Conservation (phyloP, 352 stramenopile genomes). For the Phytophthora crassamura region DNA sequence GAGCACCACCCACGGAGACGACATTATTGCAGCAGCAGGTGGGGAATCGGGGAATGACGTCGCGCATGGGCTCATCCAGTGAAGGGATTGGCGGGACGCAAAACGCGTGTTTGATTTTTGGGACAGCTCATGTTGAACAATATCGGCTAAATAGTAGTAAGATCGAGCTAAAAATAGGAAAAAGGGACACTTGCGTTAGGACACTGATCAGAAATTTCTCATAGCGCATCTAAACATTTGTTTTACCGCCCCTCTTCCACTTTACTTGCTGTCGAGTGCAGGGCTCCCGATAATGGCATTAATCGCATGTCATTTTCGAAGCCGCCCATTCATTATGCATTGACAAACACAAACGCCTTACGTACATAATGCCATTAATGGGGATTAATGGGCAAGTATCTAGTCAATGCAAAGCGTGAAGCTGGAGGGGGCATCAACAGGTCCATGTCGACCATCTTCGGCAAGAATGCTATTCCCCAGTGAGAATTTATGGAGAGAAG, state of each 20-base stretch:
- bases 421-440: too few species aligned
- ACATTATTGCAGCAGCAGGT: slow-evolving; percentile 1
- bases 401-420: too few species aligned
- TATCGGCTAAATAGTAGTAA: background rate
- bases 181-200: slow-evolving; percentile 1
- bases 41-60: slow-evolving; percentile 28
- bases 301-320: too few species aligned
- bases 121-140: slow-evolving; percentile 10
- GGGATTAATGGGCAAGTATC: too few species aligned
- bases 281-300: too few species aligned
- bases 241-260: background rate
- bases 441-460: too few species aligned
- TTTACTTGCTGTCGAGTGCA: too few species aligned
- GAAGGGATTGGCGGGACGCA: slow-evolving; percentile 29
- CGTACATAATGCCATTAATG: too few species aligned
- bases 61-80: slow-evolving; percentile 23
- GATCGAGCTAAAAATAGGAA: background rate
- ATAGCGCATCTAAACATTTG: slow-evolving; percentile 31
- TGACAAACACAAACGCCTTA: too few species aligned
- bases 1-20: slow-evolving; percentile 79
- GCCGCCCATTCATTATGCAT: too few species aligned
- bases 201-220: slow-evolving; percentile 26
- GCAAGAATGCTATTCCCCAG: too few species aligned
- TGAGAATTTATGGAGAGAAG: too few species aligned
- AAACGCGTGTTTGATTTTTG: slow-evolving; percentile 26